Percentiles rank a stretch among this genome's conserved stretches.
Evolutionary conservation across 2,329 filamentous ascomycete genomes (phyloP).

Genomic region (Seiridium unicorne): DNA sequence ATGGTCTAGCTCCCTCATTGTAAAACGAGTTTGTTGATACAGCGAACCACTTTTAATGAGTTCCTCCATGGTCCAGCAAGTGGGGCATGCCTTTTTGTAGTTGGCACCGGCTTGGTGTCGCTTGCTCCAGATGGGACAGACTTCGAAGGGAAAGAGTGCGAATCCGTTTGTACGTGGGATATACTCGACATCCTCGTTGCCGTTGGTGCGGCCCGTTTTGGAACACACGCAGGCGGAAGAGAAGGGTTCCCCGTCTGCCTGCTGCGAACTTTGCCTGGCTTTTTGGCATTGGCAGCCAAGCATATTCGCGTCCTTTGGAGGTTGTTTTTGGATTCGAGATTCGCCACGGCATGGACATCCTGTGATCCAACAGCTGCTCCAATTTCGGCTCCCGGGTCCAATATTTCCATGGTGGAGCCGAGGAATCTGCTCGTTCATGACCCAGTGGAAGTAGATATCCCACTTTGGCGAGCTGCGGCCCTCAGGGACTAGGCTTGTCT

Average conservation of each 20-base stretch:
- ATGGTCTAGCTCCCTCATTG: background rate
- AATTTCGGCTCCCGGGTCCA: background rate
- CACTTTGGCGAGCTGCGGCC: background rate
- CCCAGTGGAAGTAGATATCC: slow-evolving; percentile 5
- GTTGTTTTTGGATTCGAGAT: background rate
- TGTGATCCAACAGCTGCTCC: background rate
- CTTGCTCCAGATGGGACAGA: too few species aligned
- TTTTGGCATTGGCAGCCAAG: background rate
- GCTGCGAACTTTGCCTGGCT: background rate
- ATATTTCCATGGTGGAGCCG: background rate
- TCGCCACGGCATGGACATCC: background rate
- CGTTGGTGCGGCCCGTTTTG: too few species aligned
- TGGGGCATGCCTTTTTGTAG: background rate
- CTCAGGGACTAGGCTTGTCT: background rate
- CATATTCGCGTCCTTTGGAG: background rate
- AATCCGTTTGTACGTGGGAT: too few species aligned
- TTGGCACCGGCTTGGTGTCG: too few species aligned
- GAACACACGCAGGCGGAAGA: too few species aligned
- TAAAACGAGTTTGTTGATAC: background rate
- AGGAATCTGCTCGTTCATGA: background rate
- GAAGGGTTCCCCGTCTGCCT: too few species aligned
- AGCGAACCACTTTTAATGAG: background rate
- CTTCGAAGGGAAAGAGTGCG: too few species aligned
- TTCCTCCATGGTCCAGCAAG: background rate
- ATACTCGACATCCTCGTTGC: too few species aligned